Base-by-base conservation (phyloP, 257 asterid species). In the Penstemon barbatus region DNA sequence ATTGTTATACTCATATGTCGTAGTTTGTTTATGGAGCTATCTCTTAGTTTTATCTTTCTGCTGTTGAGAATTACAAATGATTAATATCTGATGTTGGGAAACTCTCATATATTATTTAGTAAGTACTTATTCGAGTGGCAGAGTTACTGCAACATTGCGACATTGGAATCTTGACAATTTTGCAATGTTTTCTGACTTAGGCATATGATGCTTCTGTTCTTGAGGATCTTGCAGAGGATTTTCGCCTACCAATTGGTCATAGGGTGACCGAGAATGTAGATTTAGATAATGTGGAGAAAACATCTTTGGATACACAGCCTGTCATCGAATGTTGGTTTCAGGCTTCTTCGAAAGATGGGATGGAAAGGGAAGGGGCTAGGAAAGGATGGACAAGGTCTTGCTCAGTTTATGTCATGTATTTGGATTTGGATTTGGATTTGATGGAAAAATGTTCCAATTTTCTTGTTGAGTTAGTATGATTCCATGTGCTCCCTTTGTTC, bases 341-440 rank as follows among this genome's bases (percentile, higher is more conserved):
- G 85, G 82, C 99, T 93, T 74, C 95, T 93, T 37, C 99, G 91
- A 75, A 93, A 89, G 87, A 93, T 93, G 99, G 99, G 99, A 54
- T 93, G 99, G 99, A 93, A 88, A 80, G 99, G 99, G 54, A 91
- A 91, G 79, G 99, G 99, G 58, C 92, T 93, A 58, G 99, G 99
- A 71, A 93, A 90, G 81, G 78, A 93, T 71, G 99, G 91, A 74
- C 99, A 90, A 87, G 99, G 99, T 93, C 75, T 36, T 66, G 25
- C 41, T 57, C 10, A 18, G 39, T 65, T n/a, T 15, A 19, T 18
- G 8, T 36, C 43, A 60, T 54, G 25, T 38, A 15, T 57, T 41
- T 50, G 6, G 37, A 15, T 15, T 15, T 15, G 18, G 18, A 59
- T 37, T n/a, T 8, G 9, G 40, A 25, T 45, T 8, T 3, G 44